Evolutionary conservation across 2,329 filamentous ascomycete species (phyloP).

Genomic region (Lasiodiplodia sp.): DNA sequence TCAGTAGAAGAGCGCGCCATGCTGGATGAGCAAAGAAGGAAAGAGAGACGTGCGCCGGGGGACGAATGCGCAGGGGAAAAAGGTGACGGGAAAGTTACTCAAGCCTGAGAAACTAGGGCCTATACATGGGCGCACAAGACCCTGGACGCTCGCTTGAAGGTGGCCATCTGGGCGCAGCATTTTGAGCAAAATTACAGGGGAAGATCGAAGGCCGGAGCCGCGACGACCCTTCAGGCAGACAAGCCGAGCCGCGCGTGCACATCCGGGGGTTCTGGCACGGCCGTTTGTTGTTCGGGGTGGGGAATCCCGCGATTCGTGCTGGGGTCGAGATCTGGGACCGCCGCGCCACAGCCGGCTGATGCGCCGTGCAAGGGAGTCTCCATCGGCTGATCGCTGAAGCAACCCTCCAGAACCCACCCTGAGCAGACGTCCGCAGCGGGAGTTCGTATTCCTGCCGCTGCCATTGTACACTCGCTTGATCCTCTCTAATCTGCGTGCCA

Average conservation of each 20-base stretch:
- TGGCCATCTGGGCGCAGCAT: neutral
- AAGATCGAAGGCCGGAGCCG: neutral
- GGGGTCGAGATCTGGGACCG: slow-evolving; percentile 41
- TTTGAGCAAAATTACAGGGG: no score
- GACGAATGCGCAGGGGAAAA: neutral
- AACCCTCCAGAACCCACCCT: neutral
- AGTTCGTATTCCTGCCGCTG: neutral
- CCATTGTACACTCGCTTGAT: neutral
- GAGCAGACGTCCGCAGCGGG: neutral
- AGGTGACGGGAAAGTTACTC: neutral
- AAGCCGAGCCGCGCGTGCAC: neutral
- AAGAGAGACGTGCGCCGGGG: neutral
- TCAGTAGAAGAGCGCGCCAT: slow-evolving; percentile 1
- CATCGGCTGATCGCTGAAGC: slow-evolving; percentile 5
- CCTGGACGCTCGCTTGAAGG: no score
- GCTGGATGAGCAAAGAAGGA: no score
- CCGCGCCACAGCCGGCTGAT: slow-evolving; percentile 37
- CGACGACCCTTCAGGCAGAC: neutral
- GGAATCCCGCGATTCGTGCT: neutral
- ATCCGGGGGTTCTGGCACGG: neutral
- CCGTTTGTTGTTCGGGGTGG: neutral
- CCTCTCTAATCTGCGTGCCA: neutral
- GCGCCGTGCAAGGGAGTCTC: neutral
- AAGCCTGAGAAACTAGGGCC: neutral
- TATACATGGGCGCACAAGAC: neutral